These are phyloP conservation scores for Cytospora leucostoma DNA, from an alignment of 2,329 filamentous ascomycete genomes.

Conservation along the genomic window DNA sequence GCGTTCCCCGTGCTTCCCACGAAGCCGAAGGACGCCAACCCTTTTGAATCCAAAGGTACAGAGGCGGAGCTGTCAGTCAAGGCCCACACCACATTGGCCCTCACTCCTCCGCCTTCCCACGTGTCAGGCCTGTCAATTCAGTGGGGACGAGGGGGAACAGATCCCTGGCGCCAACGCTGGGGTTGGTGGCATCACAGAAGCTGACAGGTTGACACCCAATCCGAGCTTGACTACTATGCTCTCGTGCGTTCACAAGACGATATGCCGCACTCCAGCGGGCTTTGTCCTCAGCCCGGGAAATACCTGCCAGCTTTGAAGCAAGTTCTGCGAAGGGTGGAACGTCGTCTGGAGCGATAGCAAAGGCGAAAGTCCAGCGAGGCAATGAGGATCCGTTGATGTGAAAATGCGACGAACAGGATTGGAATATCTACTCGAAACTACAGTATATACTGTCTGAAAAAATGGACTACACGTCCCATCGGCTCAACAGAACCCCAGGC, in stretches of 20 bases:
- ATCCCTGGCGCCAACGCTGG: neutral
- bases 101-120: conserved; percentile 9
- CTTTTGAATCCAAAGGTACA: neutral
- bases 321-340: neutral
- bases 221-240: neutral
- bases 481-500: too few relatives aligned
- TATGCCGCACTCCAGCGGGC: neutral
- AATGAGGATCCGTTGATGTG: too few relatives aligned
- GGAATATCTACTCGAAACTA: too few relatives aligned
- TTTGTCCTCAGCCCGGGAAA: neutral
- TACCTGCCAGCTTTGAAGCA: neutral
- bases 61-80: neutral
- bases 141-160: conserved; percentile 7
- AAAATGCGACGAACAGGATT: too few relatives aligned
- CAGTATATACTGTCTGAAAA: too few relatives aligned
- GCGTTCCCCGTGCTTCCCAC: neutral
- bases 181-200: neutral
- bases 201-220: neutral
- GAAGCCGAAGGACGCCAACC: neutral
- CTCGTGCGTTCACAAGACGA: neutral
- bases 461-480: too few relatives aligned
- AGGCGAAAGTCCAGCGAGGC: neutral
- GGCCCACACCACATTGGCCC: neutral
- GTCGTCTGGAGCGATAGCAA: neutral
- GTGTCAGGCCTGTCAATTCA: conserved; percentile 19